Evolutionary conservation across 2,329 filamentous ascomycete species (phyloP).

Genomic region (Calonectria hongkongensis): DNA sequence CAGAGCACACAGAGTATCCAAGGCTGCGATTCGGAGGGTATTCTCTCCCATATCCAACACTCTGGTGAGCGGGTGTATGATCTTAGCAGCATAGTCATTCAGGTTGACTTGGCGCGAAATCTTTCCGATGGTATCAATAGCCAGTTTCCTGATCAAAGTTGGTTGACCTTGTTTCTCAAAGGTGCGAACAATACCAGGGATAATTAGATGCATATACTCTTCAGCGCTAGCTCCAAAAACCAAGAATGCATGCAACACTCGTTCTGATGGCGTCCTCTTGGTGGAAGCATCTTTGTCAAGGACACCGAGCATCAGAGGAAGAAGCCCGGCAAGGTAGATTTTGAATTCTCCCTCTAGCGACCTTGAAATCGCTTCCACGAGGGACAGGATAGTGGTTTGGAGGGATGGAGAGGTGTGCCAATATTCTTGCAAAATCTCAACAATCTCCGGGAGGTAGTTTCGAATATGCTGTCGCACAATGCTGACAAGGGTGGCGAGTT

Average conservation of each 20-base stretch:
- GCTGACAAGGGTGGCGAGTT: conserved; percentile 92
- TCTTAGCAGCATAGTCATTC: conserved; percentile 96
- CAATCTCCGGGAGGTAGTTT: conserved; percentile 90
- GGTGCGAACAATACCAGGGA: conserved; percentile 94
- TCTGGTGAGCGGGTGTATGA: conserved; percentile 93
- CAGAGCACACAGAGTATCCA: conserved; percentile 95
- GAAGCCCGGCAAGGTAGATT: conserved; percentile 90
- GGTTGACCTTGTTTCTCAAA: conserved; percentile 94
- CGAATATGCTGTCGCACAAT: conserved; percentile 98
- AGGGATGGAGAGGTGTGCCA: conserved; percentile 89
- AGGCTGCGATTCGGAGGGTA: conserved; percentile 84
- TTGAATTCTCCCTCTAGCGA: conserved; percentile 99
- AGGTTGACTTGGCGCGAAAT: conserved; percentile 97
- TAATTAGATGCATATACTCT: conserved; percentile 99
- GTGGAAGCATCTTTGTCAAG: conserved; percentile 88
- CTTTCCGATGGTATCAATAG: conserved; percentile 95
- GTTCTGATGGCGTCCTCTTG: conserved; percentile 88
- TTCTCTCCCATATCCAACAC: conserved; percentile 85
- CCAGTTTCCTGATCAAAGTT: conserved; percentile 85
- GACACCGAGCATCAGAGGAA: conserved; percentile 95
- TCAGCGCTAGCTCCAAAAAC: conserved; percentile 97
- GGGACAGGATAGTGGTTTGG: conserved; percentile 91
- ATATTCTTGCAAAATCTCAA: conserved; percentile 90
- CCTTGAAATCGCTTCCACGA: conserved; percentile 95
- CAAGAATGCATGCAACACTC: conserved; percentile 94